A percentile compares a stretch with the other conserved stretches of the same genome.
phyloP scores from a whole-genome alignment of 2,329 filamentous ascomycete genomes.

The Boeremia exigua region DNA sequence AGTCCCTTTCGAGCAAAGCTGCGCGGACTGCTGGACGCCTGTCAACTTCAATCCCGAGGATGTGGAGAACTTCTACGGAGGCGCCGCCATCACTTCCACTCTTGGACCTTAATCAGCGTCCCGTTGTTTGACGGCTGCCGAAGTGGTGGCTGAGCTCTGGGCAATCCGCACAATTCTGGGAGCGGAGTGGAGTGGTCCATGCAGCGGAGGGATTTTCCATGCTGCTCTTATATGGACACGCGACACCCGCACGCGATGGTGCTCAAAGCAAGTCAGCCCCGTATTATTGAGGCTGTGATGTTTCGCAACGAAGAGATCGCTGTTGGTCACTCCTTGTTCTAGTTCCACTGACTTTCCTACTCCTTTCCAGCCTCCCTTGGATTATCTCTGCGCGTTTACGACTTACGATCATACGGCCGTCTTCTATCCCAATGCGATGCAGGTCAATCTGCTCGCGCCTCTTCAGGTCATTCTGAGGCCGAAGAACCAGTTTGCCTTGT shows the following conservation, averaged over 20 bases:
- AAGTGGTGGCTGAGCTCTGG: slow-evolving; percentile 1
- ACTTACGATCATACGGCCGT: slow-evolving; percentile 15
- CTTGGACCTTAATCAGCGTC: slow-evolving; percentile 1
- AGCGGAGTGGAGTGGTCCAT: slow-evolving; percentile 1
- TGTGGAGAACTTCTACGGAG: slow-evolving; percentile 11
- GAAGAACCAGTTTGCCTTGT: slow-evolving; percentile 22
- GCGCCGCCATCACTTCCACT: slow-evolving; percentile 15
- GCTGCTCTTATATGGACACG: slow-evolving; percentile 11
- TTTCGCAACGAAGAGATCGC: slow-evolving; percentile 3
- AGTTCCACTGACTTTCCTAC: background rate
- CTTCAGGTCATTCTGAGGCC: slow-evolving; percentile 20
- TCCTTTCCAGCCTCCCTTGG: background rate
- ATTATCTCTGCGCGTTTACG: slow-evolving; percentile 4
- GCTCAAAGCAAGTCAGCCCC: slow-evolving; percentile 4
- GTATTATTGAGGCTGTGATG: slow-evolving; percentile 12
- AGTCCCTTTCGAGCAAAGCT: background rate
- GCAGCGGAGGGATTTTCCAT: background rate
- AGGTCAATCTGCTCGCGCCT: slow-evolving; percentile 24
- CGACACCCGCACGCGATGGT: slow-evolving; percentile 8
- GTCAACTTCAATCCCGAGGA: slow-evolving; percentile 7
- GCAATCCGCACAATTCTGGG: background rate
- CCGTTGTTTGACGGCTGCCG: slow-evolving; percentile 1
- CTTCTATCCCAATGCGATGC: slow-evolving; percentile 16
- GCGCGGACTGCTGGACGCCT: background rate
- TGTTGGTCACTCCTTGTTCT: slow-evolving; percentile 2